These are phyloP conservation scores for Penicillium griseofulvum DNA, from an alignment of 2,329 filamentous ascomycete species.

Conservation along the genomic window DNA sequence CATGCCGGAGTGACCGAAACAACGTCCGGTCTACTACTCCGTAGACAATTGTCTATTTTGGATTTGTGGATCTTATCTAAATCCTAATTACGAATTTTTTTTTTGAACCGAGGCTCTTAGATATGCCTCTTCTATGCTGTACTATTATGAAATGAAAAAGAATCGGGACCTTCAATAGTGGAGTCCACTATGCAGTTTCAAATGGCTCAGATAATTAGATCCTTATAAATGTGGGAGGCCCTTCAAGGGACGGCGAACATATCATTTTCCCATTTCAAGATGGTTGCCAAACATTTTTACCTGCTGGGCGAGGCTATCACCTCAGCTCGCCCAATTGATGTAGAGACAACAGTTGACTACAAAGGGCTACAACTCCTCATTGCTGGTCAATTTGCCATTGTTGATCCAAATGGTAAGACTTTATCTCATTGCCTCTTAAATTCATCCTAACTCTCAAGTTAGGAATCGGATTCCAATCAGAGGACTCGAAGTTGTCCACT, in stretches of 20 bases:
- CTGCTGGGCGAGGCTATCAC: slow-evolving; percentile 22
- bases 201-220: not conserved
- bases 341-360: slow-evolving; percentile 20
- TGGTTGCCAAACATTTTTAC: slow-evolving; percentile 20
- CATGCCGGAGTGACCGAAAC: not conserved
- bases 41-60: not conserved
- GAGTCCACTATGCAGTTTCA: slow-evolving; percentile 4
- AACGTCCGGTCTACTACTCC: not conserved
- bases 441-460: not conserved
- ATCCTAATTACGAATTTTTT: not conserved
- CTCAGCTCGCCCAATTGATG: slow-evolving; percentile 19
- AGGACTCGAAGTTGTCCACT: slow-evolving; percentile 7
- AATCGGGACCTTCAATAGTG: not conserved
- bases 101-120: slow-evolving; percentile 13
- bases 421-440: not conserved
- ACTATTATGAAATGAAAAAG: not conserved
- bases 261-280: slow-evolving; percentile 1
- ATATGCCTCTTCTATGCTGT: not conserved
- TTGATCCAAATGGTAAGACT: slow-evolving; percentile 28
- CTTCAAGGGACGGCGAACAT: not conserved
- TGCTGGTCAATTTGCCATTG: slow-evolving; percentile 32
- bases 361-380: slow-evolving; percentile 23
- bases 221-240: slow-evolving; percentile 12
- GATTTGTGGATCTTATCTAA: not conserved
- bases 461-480: slow-evolving; percentile 24